These are phyloP conservation scores for Erythrobasidium hasegawianum DNA, from an alignment of 1,284 basidiomycete genomes.

Conservation along the genomic window DNA sequence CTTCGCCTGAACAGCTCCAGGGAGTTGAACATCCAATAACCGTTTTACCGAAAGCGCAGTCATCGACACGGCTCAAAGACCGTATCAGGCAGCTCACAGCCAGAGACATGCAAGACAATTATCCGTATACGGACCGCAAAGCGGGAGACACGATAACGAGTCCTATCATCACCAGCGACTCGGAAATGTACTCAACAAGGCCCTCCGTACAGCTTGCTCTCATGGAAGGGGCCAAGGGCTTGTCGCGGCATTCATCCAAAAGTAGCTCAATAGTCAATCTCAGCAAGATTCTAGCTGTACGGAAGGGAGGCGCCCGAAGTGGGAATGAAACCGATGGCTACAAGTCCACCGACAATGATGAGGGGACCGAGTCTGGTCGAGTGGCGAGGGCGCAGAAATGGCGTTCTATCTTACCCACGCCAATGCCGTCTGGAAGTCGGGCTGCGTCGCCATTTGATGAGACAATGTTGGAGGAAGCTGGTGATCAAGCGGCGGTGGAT, in stretches of 20 bases:
- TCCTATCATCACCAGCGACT: no score
- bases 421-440: no score
- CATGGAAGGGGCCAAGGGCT: not conserved
- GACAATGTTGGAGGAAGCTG: not conserved
- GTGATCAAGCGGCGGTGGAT: not conserved
- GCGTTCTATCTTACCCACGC: not conserved
- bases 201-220: no score
- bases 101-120: not conserved
- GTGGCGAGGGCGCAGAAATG: not conserved
- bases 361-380: not conserved
- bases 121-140: not conserved
- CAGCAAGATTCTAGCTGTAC: constrained; percentile 7
- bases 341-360: constrained; percentile 26
- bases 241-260: constrained; percentile 18
- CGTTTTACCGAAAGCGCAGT: not conserved
- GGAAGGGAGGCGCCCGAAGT: not conserved
- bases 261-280: constrained; percentile 14
- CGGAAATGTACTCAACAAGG: no score
- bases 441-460: not conserved
- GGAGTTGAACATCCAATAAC: no score
- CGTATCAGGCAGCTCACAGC: not conserved
- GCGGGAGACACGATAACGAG: no score
- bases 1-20: not conserved
- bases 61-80: not conserved
- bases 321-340: constrained; percentile 16